phyloP scores from a whole-genome alignment of 192 early-diverging fungal species.

The Funneliformis geosporum region DNA sequence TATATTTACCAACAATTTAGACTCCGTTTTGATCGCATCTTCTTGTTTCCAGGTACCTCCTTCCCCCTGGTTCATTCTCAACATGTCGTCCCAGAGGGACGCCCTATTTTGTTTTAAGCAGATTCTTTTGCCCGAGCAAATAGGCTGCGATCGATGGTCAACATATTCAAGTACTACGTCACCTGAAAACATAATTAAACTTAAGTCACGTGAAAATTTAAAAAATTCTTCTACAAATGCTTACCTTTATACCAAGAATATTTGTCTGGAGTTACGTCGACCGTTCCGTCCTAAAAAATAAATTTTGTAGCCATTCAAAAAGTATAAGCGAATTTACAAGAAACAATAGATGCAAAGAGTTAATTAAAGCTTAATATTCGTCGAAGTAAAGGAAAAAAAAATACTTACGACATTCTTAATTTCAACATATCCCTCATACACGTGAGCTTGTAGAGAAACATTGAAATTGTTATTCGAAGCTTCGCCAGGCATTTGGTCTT shows the following conservation, averaged over 20 bases:
- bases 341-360: no score
- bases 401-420: conserved; percentile 17
- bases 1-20: conserved; percentile 18
- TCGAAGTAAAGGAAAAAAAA: neutral
- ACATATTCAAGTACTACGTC: neutral
- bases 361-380: neutral
- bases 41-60: conserved; percentile 5
- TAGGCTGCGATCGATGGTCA: neutral
- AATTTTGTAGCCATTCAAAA: no score
- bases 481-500: neutral
- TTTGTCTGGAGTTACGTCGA: neutral
- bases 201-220: neutral
- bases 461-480: conserved; percentile 1
- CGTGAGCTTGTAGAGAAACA: conserved; percentile 14
- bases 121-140: neutral
- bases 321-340: neutral
- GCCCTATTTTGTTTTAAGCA: neutral
- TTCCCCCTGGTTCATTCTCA: neutral
- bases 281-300: conserved; percentile 22
- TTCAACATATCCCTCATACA: conserved; percentile 20
- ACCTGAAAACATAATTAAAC: neutral
- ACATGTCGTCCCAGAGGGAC: conserved; percentile 9
- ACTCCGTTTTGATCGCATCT: conserved; percentile 6
- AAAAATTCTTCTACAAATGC: no score
- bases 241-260: conserved; percentile 16